Base-by-base conservation (phyloP, 495 filamentous ascomycete genomes). In the Hypoxylon rickii region DNA sequence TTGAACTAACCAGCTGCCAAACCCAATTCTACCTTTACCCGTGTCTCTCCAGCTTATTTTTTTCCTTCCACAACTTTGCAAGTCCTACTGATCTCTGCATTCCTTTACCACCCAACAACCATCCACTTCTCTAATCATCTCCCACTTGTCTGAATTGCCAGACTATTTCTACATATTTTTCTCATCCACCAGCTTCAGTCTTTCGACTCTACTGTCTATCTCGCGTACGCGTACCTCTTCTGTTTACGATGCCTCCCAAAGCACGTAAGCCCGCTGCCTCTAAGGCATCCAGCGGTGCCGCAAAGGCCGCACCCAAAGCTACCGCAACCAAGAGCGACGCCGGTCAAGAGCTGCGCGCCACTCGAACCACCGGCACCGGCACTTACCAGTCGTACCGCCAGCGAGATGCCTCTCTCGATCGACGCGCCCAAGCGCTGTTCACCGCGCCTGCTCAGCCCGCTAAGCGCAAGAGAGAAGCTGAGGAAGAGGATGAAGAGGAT, bases 391-490 rank as follows among this genome's bases (percentile, higher is more conserved):
- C n/a, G n/a, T n/a, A n/a, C n/a, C n/a, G n/a, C 26, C 5, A 31
- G 26, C 26, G 26, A 31, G 26, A 31, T 11, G 26, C 5, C n/a
- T n/a, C n/a, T n/a, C n/a, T n/a, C n/a, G n/a, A n/a, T n/a, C n/a
- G n/a, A n/a, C n/a, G n/a, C n/a, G n/a, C n/a, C n/a, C n/a, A n/a
- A n/a, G n/a, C n/a, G n/a, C n/a, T n/a, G n/a, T n/a, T n/a, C n/a
- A n/a, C n/a, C n/a, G 24, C 24, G 24, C 24, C 10, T 29, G 24
- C 49, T n/a, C n/a, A n/a, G n/a, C n/a, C n/a, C n/a, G 33, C 34
- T 10, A 69, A 63, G 38, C 64, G 64, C 24, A 69, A 68, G 57
- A 55, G 61, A 24, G 33, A 54, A 2, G 64, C 55, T 3, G 66
- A 56, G 1, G 31, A 39, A 0, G 47, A 64, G 3, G 44, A 36